Conservation (phyloP, 768 basidiomycete genomes). For the Mrakia frigida region DNA sequence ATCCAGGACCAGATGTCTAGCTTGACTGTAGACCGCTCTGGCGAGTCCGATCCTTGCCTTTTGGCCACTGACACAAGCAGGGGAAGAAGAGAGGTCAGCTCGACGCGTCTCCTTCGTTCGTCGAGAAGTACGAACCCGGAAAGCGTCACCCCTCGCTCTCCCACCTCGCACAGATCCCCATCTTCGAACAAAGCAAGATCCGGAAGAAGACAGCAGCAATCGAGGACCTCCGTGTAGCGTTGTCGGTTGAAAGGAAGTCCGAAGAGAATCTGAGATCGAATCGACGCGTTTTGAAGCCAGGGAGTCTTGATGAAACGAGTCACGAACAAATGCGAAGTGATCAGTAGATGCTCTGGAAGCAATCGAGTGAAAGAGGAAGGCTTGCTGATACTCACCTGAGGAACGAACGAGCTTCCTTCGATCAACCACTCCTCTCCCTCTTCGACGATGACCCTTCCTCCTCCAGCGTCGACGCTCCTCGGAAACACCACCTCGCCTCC, state of each 20-base stretch:
- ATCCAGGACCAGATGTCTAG: conserved; percentile 39
- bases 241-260: conserved; percentile 40
- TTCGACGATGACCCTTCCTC: neutral
- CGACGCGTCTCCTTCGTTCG: neutral
- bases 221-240: conserved; percentile 39
- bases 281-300: conserved; percentile 46
- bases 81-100: conserved; percentile 4
- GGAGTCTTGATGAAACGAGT: conserved; percentile 70
- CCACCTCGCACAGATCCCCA: conserved; percentile 43
- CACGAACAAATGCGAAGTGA: no score
- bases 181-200: conserved; percentile 40
- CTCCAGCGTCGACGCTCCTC: neutral
- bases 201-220: conserved; percentile 37
- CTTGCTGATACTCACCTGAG: conserved; percentile 10
- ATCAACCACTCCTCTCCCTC: conserved; percentile 15
- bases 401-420: conserved; percentile 10
- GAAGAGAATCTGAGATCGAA: conserved; percentile 39
- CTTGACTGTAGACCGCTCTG: conserved; percentile 42
- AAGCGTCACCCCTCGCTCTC: conserved; percentile 40
- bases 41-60: conserved; percentile 42
- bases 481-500: conserved; percentile 11
- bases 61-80: conserved; percentile 33
- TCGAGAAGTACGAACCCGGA: conserved; percentile 30
- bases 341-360: neutral
- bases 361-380: neutral